These are phyloP conservation scores for Penicillium nucicola DNA, from an alignment of 495 filamentous ascomycete genomes.

Conservation along the genomic window DNA sequence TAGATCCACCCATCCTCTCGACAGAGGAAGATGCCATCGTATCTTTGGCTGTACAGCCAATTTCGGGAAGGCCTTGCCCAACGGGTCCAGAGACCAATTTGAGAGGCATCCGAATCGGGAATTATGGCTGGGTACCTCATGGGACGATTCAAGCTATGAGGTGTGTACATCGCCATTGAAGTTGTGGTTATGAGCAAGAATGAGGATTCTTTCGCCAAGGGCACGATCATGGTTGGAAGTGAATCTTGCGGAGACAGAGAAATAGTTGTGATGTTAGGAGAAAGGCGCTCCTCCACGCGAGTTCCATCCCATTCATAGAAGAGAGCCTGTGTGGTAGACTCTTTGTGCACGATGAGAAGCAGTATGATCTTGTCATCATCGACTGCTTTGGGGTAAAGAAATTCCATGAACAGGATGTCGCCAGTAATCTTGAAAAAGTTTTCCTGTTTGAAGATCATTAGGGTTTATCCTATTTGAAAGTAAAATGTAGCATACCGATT, in stretches of 20 bases:
- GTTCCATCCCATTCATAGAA: conserved; percentile 72
- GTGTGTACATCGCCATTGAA: conserved; percentile 58
- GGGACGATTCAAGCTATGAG: conserved; percentile 37
- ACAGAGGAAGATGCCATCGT: conserved; percentile 73
- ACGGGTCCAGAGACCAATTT: conserved; percentile 45
- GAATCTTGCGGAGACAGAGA: conserved; percentile 57
- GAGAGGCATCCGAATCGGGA: conserved; percentile 24
- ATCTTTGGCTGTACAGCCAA: conserved; percentile 51
- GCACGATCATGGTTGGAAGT: conserved; percentile 64
- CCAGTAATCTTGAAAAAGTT: conserved; percentile 62
- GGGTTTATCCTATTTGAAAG: not conserved
- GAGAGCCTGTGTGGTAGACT: conserved; percentile 57
- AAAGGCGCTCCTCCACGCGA: conserved; percentile 29
- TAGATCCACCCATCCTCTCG: conserved; percentile 76
- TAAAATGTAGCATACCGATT: conserved; percentile 22
- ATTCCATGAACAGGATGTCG: conserved; percentile 80
- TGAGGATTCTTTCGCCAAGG: conserved; percentile 59
- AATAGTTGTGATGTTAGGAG: conserved; percentile 44
- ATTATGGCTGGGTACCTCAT: conserved; percentile 29
- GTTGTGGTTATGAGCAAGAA: conserved; percentile 62
- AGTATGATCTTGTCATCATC: conserved; percentile 69
- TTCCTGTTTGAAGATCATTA: conserved; percentile 30
- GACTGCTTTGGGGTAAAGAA: conserved; percentile 65
- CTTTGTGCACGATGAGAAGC: conserved; percentile 64
- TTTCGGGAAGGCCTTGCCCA: conserved; percentile 73